phyloP scores from a whole-genome alignment of 2,329 filamentous ascomycete species.

The Didymella pinodella region DNA sequence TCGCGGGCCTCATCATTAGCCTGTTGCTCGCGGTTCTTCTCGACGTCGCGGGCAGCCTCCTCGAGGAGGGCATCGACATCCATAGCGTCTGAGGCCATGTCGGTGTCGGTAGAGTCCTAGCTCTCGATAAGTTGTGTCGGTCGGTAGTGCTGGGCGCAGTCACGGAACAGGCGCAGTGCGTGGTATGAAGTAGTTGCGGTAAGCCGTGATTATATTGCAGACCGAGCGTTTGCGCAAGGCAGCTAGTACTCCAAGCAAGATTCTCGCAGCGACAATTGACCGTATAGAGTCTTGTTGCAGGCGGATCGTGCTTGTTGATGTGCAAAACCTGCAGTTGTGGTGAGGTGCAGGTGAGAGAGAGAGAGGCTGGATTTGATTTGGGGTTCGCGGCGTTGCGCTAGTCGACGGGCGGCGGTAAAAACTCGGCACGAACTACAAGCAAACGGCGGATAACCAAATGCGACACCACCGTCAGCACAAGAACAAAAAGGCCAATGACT shows the following conservation, averaged over 20 bases:
- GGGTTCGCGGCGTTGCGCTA: constrained; percentile 1
- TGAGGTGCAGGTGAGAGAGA: constrained; percentile 8
- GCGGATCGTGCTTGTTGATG: constrained; percentile 23
- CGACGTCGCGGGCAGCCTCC: constrained; percentile 51
- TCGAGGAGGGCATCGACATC: constrained; percentile 93
- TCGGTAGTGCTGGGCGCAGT: constrained; percentile 32
- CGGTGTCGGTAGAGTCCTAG: constrained; percentile 26
- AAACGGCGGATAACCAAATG: neutral
- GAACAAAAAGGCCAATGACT: too few species aligned
- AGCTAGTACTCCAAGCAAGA: constrained; percentile 25
- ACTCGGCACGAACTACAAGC: constrained; percentile 1
- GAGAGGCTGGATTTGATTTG: constrained; percentile 17
- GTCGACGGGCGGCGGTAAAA: constrained; percentile 12
- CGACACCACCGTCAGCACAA: too few species aligned
- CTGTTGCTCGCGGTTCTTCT: constrained; percentile 29
- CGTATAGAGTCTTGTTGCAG: constrained; percentile 23
- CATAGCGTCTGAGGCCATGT: constrained; percentile 55
- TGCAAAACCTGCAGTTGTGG: constrained; percentile 20
- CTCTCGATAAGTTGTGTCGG: constrained; percentile 37
- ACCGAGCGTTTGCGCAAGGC: constrained; percentile 25
- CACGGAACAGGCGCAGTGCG: constrained; percentile 29
- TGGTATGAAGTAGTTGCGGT: constrained; percentile 27
- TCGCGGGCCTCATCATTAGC: constrained; percentile 43
- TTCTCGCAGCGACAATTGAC: constrained; percentile 24
- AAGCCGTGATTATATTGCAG: constrained; percentile 34